Conservation (phyloP, 768 basidiomycete genomes). For the Neoboletus subvelutipes region DNA sequence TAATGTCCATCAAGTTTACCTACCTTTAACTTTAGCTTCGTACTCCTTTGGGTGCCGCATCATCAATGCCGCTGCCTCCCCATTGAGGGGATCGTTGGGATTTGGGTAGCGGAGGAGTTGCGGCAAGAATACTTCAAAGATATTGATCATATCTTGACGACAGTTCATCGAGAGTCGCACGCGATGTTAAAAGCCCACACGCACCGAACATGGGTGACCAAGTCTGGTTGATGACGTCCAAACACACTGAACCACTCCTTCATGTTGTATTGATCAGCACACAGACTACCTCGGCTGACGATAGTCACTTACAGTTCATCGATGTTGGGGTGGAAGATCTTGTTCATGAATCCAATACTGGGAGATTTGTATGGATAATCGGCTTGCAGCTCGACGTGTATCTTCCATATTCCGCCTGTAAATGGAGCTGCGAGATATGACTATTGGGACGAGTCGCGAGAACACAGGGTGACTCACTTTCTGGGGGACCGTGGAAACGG, state of each 20-base stretch:
- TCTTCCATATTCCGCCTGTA: conserved; percentile 98
- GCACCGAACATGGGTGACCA: conserved; percentile 99
- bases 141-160: conserved; percentile 93
- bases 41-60: conserved; percentile 98
- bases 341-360: conserved; percentile 99
- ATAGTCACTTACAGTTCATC: conserved; percentile 83
- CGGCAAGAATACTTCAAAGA: conserved; percentile 97
- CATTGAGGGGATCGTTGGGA: conserved; percentile 96
- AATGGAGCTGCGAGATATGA: conserved; percentile 71
- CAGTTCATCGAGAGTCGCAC: conserved; percentile 2
- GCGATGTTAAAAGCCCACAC: conserved; percentile 29
- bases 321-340: conserved; percentile 99
- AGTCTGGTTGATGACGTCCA: conserved; percentile 98
- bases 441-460: conserved; percentile 3
- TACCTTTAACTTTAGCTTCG: conserved; percentile 90
- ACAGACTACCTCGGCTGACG: neutral
- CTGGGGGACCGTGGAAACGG: conserved; percentile 88
- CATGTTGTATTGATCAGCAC: conserved; percentile 9
- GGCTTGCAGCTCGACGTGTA: conserved; percentile 97
- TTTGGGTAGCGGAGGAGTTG: conserved; percentile 98
- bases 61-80: conserved; percentile 94
- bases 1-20: conserved; percentile 15
- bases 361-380: conserved; percentile 99
- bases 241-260: conserved; percentile 96
- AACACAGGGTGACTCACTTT: conserved; percentile 63